Percentiles rank a stretch among this genome's conserved stretches.
phyloP scores from a whole-genome alignment of 2,329 filamentous ascomycete genomes.

The Colletotrichum falcatum region DNA sequence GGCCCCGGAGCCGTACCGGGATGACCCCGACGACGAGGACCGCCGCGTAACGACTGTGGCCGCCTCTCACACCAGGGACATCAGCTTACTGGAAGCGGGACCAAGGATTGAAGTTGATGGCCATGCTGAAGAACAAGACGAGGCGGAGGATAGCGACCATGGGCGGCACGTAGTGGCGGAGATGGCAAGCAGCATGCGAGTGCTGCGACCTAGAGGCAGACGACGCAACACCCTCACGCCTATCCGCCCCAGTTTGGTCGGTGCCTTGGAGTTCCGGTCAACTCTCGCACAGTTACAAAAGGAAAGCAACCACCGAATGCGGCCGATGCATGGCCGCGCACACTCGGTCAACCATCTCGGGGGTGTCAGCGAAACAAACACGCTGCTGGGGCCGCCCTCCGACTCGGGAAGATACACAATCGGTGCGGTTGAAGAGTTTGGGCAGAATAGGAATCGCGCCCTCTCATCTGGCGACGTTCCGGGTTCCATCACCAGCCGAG shows the following conservation, averaged over 20 bases:
- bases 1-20: slow-evolving; percentile 70
- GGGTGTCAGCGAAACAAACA: slow-evolving; percentile 35
- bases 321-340: slow-evolving; percentile 75
- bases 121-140: slow-evolving; percentile 51
- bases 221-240: slow-evolving; percentile 82
- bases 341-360: slow-evolving; percentile 50
- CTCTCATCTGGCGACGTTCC: slow-evolving; percentile 61
- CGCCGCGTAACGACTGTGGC: slow-evolving; percentile 41
- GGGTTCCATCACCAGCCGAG: slow-evolving; percentile 27
- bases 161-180: slow-evolving; percentile 80
- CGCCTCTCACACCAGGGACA: slow-evolving; percentile 49
- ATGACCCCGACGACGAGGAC: slow-evolving; percentile 63
- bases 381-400: slow-evolving; percentile 29
- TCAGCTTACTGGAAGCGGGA: slow-evolving; percentile 58
- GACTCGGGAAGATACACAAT: slow-evolving; percentile 35
- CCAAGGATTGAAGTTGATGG: slow-evolving; percentile 62
- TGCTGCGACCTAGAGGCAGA: slow-evolving; percentile 75
- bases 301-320: slow-evolving; percentile 79
- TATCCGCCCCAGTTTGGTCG: slow-evolving; percentile 92
- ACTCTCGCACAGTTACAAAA: slow-evolving; percentile 88
- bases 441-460: slow-evolving; percentile 54
- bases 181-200: slow-evolving; percentile 92
- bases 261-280: slow-evolving; percentile 92
- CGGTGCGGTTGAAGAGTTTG: slow-evolving; percentile 36
- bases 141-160: slow-evolving; percentile 66